Conservation (phyloP, 148 eudicot genomes). For the Rhododendron griersonianum region DNA sequence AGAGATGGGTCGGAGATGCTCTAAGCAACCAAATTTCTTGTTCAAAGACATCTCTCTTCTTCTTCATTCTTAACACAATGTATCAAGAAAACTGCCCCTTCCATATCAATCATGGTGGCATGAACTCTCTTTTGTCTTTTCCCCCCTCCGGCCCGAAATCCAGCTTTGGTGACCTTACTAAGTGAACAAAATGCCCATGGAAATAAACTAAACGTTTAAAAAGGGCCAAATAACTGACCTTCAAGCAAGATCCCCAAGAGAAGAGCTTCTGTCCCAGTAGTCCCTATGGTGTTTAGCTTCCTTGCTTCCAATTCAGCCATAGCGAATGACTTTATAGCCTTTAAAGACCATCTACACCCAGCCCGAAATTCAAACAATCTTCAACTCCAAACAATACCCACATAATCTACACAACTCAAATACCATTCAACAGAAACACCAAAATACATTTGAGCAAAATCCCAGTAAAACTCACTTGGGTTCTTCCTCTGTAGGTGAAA, state of each 20-base stretch:
- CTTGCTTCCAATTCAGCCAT: constrained; percentile 82
- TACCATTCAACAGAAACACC: neutral
- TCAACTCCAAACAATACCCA: constrained; percentile 13
- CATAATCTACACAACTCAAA: constrained; percentile 5
- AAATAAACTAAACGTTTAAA: neutral
- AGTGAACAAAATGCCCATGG: neutral
- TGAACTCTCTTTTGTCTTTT: neutral
- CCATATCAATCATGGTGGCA: neutral
- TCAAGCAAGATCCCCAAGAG: constrained; percentile 70
- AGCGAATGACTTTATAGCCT: constrained; percentile 69
- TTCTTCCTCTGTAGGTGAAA: constrained; percentile 35
- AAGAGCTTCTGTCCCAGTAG: constrained; percentile 73
- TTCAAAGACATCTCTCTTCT: neutral
- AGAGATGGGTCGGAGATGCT: neutral
- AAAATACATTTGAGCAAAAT: neutral
- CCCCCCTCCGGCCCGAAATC: neutral
- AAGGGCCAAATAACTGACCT: constrained; percentile 36
- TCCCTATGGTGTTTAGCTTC: constrained; percentile 49
- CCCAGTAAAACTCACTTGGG: constrained; percentile 53
- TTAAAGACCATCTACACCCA: constrained; percentile 64
- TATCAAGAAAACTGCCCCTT: neutral
- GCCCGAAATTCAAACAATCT: constrained; percentile 29
- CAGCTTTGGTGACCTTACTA: neutral
- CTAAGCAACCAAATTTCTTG: neutral
- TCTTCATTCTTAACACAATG: neutral